Conservation (phyloP, 2,329 filamentous ascomycete species). For the Botryotinia globosa region DNA sequence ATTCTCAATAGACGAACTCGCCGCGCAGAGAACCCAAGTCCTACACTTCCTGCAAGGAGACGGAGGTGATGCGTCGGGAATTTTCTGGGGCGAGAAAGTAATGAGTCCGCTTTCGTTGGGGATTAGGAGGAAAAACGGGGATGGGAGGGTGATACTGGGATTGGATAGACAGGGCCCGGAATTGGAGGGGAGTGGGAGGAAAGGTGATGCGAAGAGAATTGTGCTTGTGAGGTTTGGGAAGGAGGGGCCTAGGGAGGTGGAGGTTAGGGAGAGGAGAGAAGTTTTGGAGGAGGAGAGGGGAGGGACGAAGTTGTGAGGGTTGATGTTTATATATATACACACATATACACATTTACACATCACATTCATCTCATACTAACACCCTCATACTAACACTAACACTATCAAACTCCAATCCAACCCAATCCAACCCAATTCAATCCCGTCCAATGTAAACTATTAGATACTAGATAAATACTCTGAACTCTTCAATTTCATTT, state of each 20-base stretch:
- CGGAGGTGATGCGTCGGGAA: constrained; percentile 43
- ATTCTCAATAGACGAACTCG: constrained; percentile 39
- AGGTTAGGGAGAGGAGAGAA: constrained; percentile 51
- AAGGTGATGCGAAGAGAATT: constrained; percentile 58
- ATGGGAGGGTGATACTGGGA: constrained; percentile 52
- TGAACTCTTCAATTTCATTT: no score
- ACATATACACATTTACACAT: no score
- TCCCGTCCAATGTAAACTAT: no score
- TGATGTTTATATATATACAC: background rate
- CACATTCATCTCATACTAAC: no score
- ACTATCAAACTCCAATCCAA: no score
- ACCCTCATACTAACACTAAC: no score
- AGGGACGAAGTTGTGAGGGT: constrained; percentile 49
- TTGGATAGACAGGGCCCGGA: constrained; percentile 59
- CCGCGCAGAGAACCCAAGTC: constrained; percentile 51
- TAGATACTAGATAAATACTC: no score
- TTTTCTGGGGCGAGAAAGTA: constrained; percentile 56
- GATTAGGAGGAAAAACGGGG: constrained; percentile 44
- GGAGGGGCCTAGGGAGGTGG: constrained; percentile 51
- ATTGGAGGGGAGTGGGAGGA: constrained; percentile 46
- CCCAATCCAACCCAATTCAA: no score
- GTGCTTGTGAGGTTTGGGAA: constrained; percentile 54
- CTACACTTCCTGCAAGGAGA: constrained; percentile 50
- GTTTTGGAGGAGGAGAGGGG: constrained; percentile 48
- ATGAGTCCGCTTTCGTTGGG: constrained; percentile 54